Percentiles rank a stretch among this genome's conserved stretches.
Conservation (phyloP, 495 filamentous ascomycete genomes). For the Patellaria atrata region DNA sequence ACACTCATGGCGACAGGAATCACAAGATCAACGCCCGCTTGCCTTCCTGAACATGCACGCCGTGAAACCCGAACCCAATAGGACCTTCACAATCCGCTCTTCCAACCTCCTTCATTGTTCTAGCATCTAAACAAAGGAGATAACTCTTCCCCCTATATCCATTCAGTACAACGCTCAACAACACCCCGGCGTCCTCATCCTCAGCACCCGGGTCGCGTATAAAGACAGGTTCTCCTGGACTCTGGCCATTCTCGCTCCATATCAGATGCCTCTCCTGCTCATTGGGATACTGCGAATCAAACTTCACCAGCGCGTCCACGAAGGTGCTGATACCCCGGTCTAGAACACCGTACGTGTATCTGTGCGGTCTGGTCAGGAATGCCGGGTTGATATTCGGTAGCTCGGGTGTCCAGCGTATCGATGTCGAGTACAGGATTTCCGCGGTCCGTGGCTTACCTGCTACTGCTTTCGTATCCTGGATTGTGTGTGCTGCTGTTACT, state of each 20-base stretch:
- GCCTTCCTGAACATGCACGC: conserved; percentile 35
- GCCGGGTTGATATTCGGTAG: conserved; percentile 50
- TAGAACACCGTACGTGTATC: conserved; percentile 49
- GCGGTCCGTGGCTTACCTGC: too few relatives aligned
- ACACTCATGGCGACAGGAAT: too few relatives aligned
- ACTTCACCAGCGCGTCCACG: conserved; percentile 53
- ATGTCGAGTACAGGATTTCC: conserved; percentile 13
- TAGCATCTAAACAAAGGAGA: conserved; percentile 54
- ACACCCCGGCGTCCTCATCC: conserved; percentile 54
- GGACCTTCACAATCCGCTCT: conserved; percentile 46
- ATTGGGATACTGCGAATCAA: too few relatives aligned
- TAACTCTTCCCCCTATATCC: conserved; percentile 49
- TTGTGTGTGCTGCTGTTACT: neutral
- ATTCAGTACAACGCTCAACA: conserved; percentile 60
- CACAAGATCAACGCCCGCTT: too few relatives aligned
- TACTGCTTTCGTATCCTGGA: neutral
- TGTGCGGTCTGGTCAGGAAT: conserved; percentile 37
- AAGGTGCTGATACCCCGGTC: conserved; percentile 45
- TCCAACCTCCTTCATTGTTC: conserved; percentile 48
- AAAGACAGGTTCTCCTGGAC: conserved; percentile 63
- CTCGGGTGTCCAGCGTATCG: conserved; percentile 7
- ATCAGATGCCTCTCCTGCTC: conserved; percentile 31
- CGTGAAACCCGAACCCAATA: conserved; percentile 62
- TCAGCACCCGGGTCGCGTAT: conserved; percentile 35
- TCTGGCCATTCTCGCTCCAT: conserved; percentile 51